Percentiles rank a stretch among this genome's conserved stretches.
phyloP scores from a whole-genome alignment of 305 asterid genomes.

The Vinca major region DNA sequence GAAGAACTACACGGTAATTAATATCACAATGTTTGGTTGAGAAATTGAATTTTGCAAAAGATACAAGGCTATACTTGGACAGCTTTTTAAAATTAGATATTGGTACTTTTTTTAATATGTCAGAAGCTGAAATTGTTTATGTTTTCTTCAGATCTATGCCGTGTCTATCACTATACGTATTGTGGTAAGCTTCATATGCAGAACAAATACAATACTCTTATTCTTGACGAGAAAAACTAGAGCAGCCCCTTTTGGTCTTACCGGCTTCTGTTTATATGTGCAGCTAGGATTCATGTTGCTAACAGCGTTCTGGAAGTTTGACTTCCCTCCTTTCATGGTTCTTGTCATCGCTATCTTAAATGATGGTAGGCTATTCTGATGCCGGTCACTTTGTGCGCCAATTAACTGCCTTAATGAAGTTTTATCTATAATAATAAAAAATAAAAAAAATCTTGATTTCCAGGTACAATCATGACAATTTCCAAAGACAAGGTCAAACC shows the following conservation, averaged over 20 bases:
- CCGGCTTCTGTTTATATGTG: conserved; percentile 14
- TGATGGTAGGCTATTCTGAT: conserved; percentile 13
- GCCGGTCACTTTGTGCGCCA: not conserved
- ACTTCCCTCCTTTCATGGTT: conserved; percentile 22
- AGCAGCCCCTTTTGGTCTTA: conserved; percentile 2
- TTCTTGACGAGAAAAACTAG: not conserved
- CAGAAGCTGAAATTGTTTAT: conserved; percentile 12
- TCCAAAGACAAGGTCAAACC: conserved; percentile 30
- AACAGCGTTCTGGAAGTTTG: conserved; percentile 19
- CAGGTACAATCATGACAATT: conserved; percentile 30
- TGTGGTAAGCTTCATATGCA: conserved; percentile 31
- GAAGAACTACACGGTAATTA: conserved; percentile 49
- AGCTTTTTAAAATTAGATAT: too few species aligned
- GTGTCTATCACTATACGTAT: conserved; percentile 55
- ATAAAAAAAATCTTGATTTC: not conserved
- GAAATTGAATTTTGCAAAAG: conserved; percentile 1
- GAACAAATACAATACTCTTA: not conserved
- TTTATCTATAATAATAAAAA: not conserved
- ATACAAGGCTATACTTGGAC: not conserved
- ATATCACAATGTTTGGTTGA: conserved; percentile 6
- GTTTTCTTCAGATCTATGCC: conserved; percentile 39
- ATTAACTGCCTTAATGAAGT: not conserved
- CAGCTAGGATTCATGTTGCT: conserved; percentile 26
- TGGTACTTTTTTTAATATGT: too few species aligned
- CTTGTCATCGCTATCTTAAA: conserved; percentile 18